Base-by-base conservation (phyloP, 345 rosid genomes). In the Lumnitzera racemosa region DNA sequence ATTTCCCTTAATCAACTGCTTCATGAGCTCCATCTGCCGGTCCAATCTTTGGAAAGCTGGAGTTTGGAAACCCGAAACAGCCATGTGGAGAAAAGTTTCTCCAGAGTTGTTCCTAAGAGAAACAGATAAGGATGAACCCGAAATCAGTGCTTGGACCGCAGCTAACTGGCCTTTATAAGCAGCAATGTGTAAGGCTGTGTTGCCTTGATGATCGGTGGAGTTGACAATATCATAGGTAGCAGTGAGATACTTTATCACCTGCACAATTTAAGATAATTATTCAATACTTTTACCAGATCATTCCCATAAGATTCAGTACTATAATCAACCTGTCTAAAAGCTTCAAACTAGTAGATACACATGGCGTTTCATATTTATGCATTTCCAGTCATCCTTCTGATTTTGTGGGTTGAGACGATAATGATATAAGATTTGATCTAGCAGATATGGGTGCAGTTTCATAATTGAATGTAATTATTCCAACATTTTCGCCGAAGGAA, bases 11-110 rank as follows among this genome's bases (percentile, higher is more conserved):
- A 81, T 79, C 47, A 92, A 68, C 65, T 76, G 74, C 65, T 86
- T 85, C 91, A 92, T 83, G 49, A 92, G 87, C 76, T 83, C 81
- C 68, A 75, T 72, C 81, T 87, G 96, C 29, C 85, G 67, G 66
- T 92, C 98, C 66, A 87, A 73, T 75, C 98, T 85, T 66, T 82
- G 76, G 55, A 92, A 92, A 12, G 81, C 87, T 0, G 88, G 88
- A 48, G 79, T 77, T 49, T 78, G 85, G 78, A 92, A 85, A 46
- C 98, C 96, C 0, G 89, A 84, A 49, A 92, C 81, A 20, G 90
- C 89, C 51, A 71, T 74, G 59, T 92, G 96, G 57, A 89, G 89
- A 74, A 89, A 92, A 29, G 90, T 87, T 63, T 83, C 96, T 12
- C 96, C 98, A 23, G 78, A 83, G 59, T 71, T 74, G 88, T 89